phyloP scores from a whole-genome alignment of 306 rosid genomes.

The Begonia peltatifolia region DNA sequence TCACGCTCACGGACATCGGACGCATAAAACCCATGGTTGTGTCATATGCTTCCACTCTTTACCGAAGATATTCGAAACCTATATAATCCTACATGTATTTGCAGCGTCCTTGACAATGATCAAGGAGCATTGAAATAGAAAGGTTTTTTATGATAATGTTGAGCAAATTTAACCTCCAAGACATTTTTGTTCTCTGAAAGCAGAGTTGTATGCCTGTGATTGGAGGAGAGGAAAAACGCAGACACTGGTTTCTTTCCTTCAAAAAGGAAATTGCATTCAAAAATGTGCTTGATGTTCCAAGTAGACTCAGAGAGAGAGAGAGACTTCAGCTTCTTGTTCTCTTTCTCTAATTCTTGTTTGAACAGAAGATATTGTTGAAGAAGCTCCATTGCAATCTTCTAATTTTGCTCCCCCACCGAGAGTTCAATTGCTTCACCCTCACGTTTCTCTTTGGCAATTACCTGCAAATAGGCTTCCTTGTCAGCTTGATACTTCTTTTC shows the following conservation, averaged over 20 bases:
- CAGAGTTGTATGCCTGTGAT: constrained; percentile 30
- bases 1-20: too few species aligned
- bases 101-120: too few species aligned
- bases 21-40: too few species aligned
- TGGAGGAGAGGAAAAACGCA: constrained; percentile 59
- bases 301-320: background rate
- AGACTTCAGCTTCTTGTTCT: constrained; percentile 50
- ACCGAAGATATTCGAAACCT: too few species aligned
- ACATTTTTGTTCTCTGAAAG: background rate
- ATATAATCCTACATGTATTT: too few species aligned
- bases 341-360: constrained; percentile 56
- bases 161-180: too few species aligned
- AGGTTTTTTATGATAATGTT: too few species aligned
- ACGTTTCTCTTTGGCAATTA: constrained; percentile 55
- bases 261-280: background rate
- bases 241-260: constrained; percentile 78
- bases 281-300: too few species aligned
- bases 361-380: constrained; percentile 80
- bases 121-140: too few species aligned
- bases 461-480: constrained; percentile 56
- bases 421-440: constrained; percentile 83
- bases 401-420: constrained; percentile 71
- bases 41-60: too few species aligned
- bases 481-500: constrained; percentile 64
- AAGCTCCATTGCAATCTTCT: constrained; percentile 79